Conservation (phyloP, 495 filamentous ascomycete species). For the Penicillium pancosmium region DNA sequence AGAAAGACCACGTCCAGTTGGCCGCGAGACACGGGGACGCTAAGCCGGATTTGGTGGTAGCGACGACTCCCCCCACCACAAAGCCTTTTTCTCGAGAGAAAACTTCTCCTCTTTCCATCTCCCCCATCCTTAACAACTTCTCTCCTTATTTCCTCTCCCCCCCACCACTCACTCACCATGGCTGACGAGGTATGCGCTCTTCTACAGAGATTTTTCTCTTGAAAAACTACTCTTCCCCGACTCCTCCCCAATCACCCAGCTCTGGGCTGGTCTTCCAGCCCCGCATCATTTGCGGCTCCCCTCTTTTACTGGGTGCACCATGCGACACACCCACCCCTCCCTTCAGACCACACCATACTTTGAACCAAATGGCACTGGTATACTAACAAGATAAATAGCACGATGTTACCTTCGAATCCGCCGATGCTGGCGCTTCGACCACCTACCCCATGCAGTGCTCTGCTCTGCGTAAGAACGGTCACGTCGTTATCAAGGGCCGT, state of each 20-base stretch:
- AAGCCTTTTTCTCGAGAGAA: conserved; percentile 36
- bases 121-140: conserved; percentile 17
- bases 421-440: conserved; percentile 89
- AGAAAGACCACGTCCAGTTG: conserved; percentile 1
- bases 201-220: not conserved
- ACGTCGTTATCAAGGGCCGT: conserved; percentile 95
- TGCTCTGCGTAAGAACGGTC: conserved; percentile 97
- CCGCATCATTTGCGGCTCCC: conserved; percentile 39
- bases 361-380: too few species aligned
- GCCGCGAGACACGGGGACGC: conserved; percentile 20
- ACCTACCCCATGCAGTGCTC: conserved; percentile 99
- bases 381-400: conserved; percentile 55
- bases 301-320: conserved; percentile 22
- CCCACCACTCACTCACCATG: conserved; percentile 40
- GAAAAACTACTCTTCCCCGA: conserved; percentile 3
- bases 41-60: conserved; percentile 38
- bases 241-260: conserved; percentile 13
- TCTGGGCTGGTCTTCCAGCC: conserved; percentile 19
- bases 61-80: conserved; percentile 46
- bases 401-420: conserved; percentile 87
- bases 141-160: conserved; percentile 12
- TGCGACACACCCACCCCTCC: conserved; percentile 13
- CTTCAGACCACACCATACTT: not conserved
- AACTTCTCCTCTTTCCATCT: conserved; percentile 32
- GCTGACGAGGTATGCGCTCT: conserved; percentile 44